Evolutionary conservation across 139 green algal genomes (phyloP).

Genomic region (Microglena sp.): DNA sequence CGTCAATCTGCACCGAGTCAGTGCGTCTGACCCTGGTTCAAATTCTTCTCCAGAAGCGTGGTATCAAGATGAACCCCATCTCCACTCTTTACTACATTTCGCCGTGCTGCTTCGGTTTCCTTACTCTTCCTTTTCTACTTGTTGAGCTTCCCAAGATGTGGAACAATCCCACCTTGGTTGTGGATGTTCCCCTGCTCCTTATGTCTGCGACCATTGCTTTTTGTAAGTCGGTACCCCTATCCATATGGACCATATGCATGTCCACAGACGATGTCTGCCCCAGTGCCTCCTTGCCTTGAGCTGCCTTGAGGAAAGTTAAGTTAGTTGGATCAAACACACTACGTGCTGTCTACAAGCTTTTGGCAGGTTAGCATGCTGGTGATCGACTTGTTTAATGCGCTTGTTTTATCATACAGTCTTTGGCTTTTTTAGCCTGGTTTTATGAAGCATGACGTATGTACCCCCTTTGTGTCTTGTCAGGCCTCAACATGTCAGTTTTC

Average conservation of each 20-base stretch:
- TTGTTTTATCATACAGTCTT: too few relatives aligned
- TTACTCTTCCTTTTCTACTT: slow-evolving; percentile 39
- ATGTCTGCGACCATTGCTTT: not conserved
- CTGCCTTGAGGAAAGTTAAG: too few relatives aligned
- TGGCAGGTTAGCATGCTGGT: too few relatives aligned
- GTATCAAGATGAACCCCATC: slow-evolving; percentile 84
- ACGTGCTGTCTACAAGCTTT: too few relatives aligned
- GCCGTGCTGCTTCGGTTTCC: slow-evolving; percentile 50
- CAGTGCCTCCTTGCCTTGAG: too few relatives aligned
- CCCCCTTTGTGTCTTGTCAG: slow-evolving; percentile 11
- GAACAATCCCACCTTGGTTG: too few relatives aligned
- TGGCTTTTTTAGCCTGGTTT: too few relatives aligned
- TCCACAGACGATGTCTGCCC: too few relatives aligned
- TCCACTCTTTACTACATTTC: slow-evolving; percentile 73
- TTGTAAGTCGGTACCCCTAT: too few relatives aligned
- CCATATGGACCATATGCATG: not conserved
- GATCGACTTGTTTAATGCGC: too few relatives aligned
- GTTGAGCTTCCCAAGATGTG: slow-evolving; percentile 34
- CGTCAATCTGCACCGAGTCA: slow-evolving; percentile 36
- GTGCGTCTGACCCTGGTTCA: slow-evolving; percentile 55
- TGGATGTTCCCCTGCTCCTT: not conserved
- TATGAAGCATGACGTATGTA: too few relatives aligned
- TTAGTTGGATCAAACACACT: too few relatives aligned
- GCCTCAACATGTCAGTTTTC: slow-evolving; percentile 84
- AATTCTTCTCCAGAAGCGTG: slow-evolving; percentile 64